phyloP scores from a whole-genome alignment of 2,329 filamentous ascomycete species.

The Dothideomycetidae sp. region DNA sequence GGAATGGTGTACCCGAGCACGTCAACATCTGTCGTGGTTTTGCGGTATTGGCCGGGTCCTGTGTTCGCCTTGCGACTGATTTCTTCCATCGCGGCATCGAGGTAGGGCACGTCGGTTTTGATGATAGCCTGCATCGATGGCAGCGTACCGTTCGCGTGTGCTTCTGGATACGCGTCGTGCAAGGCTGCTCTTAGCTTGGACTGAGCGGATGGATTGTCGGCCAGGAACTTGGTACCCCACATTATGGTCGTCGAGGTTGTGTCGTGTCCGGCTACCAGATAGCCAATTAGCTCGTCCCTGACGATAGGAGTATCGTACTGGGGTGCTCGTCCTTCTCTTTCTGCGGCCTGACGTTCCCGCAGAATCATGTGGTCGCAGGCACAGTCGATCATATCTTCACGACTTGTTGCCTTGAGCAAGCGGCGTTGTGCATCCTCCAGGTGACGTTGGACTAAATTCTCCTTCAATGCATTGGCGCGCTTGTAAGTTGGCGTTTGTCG shows the following conservation, averaged over 20 bases:
- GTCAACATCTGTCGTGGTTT: conserved; percentile 24
- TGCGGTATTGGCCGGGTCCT: conserved; percentile 18
- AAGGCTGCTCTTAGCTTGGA: conserved; percentile 22
- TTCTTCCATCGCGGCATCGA: conserved; percentile 32
- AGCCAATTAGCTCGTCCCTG: conserved; percentile 21
- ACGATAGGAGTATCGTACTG: conserved; percentile 16
- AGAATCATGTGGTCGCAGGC: conserved; percentile 26
- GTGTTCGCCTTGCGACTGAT: conserved; percentile 22
- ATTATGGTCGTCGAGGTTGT: conserved; percentile 30
- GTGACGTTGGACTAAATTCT: conserved; percentile 21
- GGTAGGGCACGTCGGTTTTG: conserved; percentile 24
- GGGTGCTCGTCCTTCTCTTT: conserved; percentile 21
- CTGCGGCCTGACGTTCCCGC: conserved; percentile 21
- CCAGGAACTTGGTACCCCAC: conserved; percentile 30
- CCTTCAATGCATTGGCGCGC: conserved; percentile 13
- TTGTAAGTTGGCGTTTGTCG: conserved; percentile 7
- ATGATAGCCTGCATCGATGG: conserved; percentile 23
- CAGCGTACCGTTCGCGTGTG: conserved; percentile 9
- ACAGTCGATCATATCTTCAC: conserved; percentile 12
- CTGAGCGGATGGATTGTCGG: conserved; percentile 23
- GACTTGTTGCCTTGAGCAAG: conserved; percentile 14
- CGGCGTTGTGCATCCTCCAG: conserved; percentile 22
- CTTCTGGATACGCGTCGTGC: conserved; percentile 16
- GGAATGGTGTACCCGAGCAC: conserved; percentile 30
- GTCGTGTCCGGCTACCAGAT: conserved; percentile 30